Conservation (phyloP, 2,329 filamentous ascomycete genomes). For the Neophaeococcomyces mojaviensis region DNA sequence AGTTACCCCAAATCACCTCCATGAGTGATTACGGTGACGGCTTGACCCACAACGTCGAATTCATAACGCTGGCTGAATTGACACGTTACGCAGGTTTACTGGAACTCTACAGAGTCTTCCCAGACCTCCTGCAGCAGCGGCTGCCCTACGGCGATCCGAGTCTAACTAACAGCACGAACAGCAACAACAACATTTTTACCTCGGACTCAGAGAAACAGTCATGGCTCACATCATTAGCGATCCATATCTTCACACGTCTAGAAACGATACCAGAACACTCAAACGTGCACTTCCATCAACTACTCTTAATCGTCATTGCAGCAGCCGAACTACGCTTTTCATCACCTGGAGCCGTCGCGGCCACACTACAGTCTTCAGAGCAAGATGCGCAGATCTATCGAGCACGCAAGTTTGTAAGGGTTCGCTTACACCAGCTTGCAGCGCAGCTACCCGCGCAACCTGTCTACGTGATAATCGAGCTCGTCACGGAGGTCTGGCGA, state of each 20-base stretch:
- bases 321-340: conserved; percentile 45
- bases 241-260: conserved; percentile 43
- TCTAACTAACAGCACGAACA: no score
- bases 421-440: conserved; percentile 35
- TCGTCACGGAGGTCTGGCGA: background rate
- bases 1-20: conserved; percentile 40
- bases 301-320: conserved; percentile 44
- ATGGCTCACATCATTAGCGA: conserved; percentile 46
- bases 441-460: background rate
- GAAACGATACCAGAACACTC: conserved; percentile 45
- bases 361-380: background rate
- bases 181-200: background rate
- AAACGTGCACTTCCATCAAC: conserved; percentile 46
- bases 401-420: conserved; percentile 37
- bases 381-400: background rate
- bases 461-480: background rate
- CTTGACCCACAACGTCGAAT: conserved; percentile 46
- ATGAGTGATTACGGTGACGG: conserved; percentile 46
- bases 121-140: conserved; percentile 36
- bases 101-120: conserved; percentile 49
- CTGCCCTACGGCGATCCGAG: conserved; percentile 34
- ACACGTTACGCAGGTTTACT: conserved; percentile 47
- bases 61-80: conserved; percentile 46
- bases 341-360: conserved; percentile 12
- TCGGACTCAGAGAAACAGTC: conserved; percentile 15